A percentile compares a stretch with the other conserved stretches of the same genome.
These are phyloP conservation scores for Macadamia integrifolia DNA, from an alignment of 164 flowering plant genomes.

Conservation along the genomic window DNA sequence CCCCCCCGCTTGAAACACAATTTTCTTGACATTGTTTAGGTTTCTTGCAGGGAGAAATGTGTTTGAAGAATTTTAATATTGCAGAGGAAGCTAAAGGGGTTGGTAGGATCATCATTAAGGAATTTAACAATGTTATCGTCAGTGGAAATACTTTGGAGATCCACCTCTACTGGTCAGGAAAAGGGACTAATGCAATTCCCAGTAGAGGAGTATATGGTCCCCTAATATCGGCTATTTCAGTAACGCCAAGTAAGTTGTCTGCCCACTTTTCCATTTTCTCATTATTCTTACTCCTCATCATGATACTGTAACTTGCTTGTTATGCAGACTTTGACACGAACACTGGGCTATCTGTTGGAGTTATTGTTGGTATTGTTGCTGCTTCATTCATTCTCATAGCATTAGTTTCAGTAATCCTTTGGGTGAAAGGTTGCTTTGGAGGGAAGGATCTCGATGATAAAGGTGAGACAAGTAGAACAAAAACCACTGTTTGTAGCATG, in stretches of 20 bases:
- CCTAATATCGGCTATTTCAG: conserved; percentile 69
- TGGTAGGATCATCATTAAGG: conserved; percentile 14
- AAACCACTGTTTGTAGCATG: no score
- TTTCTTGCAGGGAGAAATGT: conserved; percentile 28
- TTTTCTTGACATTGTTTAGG: background rate
- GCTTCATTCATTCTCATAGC: conserved; percentile 26
- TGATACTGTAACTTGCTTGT: no score
- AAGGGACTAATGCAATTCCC: conserved; percentile 68
- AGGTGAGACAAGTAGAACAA: conserved; percentile 28
- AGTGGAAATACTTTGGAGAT: conserved; percentile 56
- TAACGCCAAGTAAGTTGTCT: conserved; percentile 59
- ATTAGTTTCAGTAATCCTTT: conserved; percentile 31
- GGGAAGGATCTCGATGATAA: conserved; percentile 36
- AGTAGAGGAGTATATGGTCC: conserved; percentile 70
- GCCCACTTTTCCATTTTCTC: background rate
- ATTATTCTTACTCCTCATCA: conserved; percentile 2
- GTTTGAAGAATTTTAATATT: conserved; percentile 52
- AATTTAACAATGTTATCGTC: conserved; percentile 29
- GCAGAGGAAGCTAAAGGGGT: conserved; percentile 31
- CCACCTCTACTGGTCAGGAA: conserved; percentile 70
- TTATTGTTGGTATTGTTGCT: conserved; percentile 54
- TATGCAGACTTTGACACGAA: background rate
- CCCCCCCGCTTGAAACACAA: background rate
- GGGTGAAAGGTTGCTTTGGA: conserved; percentile 42
- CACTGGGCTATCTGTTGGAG: conserved; percentile 46